Percentiles rank a stretch among this genome's conserved stretches.
These are phyloP conservation scores for Tilletia setariae DNA, from an alignment of 1,284 basidiomycete species.

Conservation along the genomic window DNA sequence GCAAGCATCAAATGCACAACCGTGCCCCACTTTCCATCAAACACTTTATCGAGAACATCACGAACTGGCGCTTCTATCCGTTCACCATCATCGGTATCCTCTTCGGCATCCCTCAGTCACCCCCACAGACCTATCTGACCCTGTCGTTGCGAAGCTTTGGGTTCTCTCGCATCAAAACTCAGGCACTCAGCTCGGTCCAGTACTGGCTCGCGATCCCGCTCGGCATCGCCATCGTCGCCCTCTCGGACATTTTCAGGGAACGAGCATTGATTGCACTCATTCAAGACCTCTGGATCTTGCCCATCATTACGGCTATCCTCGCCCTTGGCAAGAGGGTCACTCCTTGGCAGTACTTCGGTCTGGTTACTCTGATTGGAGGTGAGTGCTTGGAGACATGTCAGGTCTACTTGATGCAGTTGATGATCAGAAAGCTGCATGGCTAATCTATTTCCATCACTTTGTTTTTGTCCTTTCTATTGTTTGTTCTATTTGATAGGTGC, in stretches of 20 bases:
- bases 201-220: conserved; percentile 17
- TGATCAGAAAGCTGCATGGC: too few relatives aligned
- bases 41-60: neutral
- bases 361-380: conserved; percentile 21
- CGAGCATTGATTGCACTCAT: conserved; percentile 18
- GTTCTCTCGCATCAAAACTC: conserved; percentile 65
- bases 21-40: neutral
- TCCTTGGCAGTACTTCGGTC: conserved; percentile 22
- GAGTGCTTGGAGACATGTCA: neutral
- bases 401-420: too few relatives aligned
- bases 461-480: too few relatives aligned
- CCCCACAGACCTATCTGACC: conserved; percentile 64
- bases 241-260: conserved; percentile 22
- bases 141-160: conserved; percentile 65
- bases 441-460: too few relatives aligned
- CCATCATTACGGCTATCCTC: conserved; percentile 17
- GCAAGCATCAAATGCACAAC: conserved; percentile 11
- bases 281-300: conserved; percentile 22
- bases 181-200: conserved; percentile 57
- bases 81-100: neutral
- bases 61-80: neutral
- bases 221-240: conserved; percentile 18
- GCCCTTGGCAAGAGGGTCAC: conserved; percentile 17
- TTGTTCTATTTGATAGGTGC: too few relatives aligned
- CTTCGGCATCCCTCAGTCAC: conserved; percentile 28